Evolutionary conservation across 1,284 basidiomycete species (phyloP).

Genomic region (Moniliophthora roreri): DNA sequence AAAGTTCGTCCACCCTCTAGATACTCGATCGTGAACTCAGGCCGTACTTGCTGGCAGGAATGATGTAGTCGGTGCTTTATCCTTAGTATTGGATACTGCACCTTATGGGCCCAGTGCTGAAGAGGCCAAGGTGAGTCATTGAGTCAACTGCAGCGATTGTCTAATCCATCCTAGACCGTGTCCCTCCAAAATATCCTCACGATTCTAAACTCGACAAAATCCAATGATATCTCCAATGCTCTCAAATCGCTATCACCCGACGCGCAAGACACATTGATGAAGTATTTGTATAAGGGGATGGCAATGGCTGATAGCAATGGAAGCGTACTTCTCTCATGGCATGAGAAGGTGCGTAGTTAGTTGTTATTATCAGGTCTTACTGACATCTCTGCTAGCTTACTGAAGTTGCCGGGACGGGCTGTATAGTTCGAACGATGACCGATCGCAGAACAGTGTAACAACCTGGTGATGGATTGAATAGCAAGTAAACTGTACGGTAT

Average conservation of each 20-base stretch:
- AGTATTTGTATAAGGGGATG: constrained; percentile 98
- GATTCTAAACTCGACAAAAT: constrained; percentile 93
- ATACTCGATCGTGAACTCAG: neutral
- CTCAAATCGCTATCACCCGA: constrained; percentile 77
- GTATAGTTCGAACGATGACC: constrained; percentile 97
- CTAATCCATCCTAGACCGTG: constrained; percentile 50
- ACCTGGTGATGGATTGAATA: neutral
- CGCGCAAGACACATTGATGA: constrained; percentile 94
- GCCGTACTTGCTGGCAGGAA: constrained; percentile 36
- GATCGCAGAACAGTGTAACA: constrained; percentile 81
- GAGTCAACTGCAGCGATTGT: neutral
- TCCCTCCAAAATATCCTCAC: constrained; percentile 87
- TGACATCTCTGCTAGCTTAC: constrained; percentile 64
- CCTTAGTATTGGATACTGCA: constrained; percentile 68
- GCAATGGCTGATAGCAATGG: constrained; percentile 82
- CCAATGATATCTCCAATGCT: constrained; percentile 81
- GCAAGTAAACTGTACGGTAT: neutral
- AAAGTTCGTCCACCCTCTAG: constrained; percentile 50
- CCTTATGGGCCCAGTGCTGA: constrained; percentile 86
- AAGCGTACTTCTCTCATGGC: constrained; percentile 92
- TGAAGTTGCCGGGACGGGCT: constrained; percentile 93
- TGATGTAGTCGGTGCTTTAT: constrained; percentile 75
- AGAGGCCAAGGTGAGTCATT: constrained; percentile 77
- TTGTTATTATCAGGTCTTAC: constrained; percentile 8
- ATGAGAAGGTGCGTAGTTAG: constrained; percentile 78